Evolutionary conservation across 2,329 filamentous ascomycete genomes (phyloP), one percentile per base, ranked within the genome.

Genomic region (Neonectria sp.): DNA sequence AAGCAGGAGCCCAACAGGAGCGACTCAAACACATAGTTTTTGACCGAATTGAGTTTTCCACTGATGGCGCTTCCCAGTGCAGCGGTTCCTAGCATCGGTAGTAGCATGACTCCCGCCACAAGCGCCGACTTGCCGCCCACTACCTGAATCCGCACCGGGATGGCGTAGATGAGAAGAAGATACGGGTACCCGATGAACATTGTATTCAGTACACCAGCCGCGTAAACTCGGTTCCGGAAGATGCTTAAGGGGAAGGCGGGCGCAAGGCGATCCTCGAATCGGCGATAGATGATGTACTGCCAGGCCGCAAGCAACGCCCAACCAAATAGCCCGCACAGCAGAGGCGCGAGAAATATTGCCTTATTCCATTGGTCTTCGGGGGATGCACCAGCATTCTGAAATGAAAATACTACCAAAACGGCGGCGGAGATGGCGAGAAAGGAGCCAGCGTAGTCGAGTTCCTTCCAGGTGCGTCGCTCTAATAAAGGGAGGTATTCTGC

Each of bases 381-480:
- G 0, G 77, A 75, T 1, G 74, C 73, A 0, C 84, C 84, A 3
- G 83, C 83, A 68, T 85, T 85, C 71, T 91, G 88, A 63, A 91
- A 89, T 2, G 88, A 80, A 70, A 89, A 90, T 0, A 90, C 86
- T 5, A 90, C 80, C 3, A 90, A 81, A 0, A 88, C 84, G 0
- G 88, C 84, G 2, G 86, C 84, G 3, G 84, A 79, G 9, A 90
- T 82, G 13, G 89, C 78, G 25, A 90, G 79, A n/a, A 86, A 68
- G 0, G 86, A 86, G 12, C 88, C 88, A 4, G 86, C 48, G 59
- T 86, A 82, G 70, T 91, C 89, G 45, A 90, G 79, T 51, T 87
- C 81, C 33, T 76, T 83, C 85, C 85, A 88, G 4, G 80, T 76
- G 37, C 82, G 79, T 31, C 78, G 79, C 51, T 83, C 75, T 4